These are phyloP conservation scores for Boechera divaricarpa DNA, from an alignment of 345 rosid species.

Conservation along the genomic window DNA sequence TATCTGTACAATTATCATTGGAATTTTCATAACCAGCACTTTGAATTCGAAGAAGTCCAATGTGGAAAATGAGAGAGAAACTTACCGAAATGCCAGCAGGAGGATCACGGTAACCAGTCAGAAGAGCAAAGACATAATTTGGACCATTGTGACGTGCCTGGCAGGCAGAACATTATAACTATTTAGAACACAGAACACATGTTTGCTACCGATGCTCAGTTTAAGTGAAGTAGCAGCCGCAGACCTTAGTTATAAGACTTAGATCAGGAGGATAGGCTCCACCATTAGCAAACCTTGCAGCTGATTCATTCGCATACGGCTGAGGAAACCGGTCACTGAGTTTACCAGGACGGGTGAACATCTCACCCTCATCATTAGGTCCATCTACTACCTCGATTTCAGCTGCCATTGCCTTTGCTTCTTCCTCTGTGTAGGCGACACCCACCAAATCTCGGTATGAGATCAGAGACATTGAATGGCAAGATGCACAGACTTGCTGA, in stretches of 20 bases:
- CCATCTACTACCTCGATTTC: constrained; percentile 99
- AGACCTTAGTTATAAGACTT: constrained; percentile 97
- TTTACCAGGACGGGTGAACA: constrained; percentile 98
- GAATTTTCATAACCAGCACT: not conserved
- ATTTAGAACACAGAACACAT: constrained; percentile 6
- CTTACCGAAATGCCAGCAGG: constrained; percentile 94
- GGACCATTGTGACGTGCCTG: constrained; percentile 99
- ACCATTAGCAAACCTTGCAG: constrained; percentile 99
- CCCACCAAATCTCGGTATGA: constrained; percentile 97
- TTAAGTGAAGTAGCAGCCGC: constrained; percentile 26
- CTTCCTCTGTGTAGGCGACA: constrained; percentile 98
- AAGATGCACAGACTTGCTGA: constrained; percentile 97
- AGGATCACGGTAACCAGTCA: constrained; percentile 98
- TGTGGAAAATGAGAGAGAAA: constrained; percentile 12
- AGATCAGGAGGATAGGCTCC: constrained; percentile 99
- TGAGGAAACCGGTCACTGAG: constrained; percentile 96
- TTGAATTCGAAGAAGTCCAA: not conserved
- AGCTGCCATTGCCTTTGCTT: constrained; percentile 98
- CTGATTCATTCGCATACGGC: constrained; percentile 90
- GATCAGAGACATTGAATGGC: constrained; percentile 97
- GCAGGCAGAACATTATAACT: constrained; percentile 30
- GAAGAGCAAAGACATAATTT: constrained; percentile 93
- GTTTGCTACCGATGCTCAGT: constrained; percentile 19
- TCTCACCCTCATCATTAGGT: constrained; percentile 99
- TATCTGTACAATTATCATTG: constrained; percentile 55